These are phyloP conservation scores for Cubamyces sp. DNA, from an alignment of 768 basidiomycete species.

Conservation along the genomic window DNA sequence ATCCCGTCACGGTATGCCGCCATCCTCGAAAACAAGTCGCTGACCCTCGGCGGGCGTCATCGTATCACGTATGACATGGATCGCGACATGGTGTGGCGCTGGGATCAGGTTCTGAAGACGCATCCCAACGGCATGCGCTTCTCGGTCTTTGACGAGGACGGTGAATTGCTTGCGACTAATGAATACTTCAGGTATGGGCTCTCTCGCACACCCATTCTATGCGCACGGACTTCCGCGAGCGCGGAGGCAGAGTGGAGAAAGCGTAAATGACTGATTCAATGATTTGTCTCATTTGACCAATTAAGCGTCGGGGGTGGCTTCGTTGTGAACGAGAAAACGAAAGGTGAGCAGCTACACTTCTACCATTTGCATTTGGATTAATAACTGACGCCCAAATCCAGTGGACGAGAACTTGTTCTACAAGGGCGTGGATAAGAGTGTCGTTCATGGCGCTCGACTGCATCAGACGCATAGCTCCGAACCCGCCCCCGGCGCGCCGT, in stretches of 20 bases:
- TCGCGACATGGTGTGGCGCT: constrained; percentile 91
- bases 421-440: constrained; percentile 83
- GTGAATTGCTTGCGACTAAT: constrained; percentile 89
- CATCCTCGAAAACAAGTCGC: constrained; percentile 65
- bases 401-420: constrained; percentile 96
- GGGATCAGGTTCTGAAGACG: constrained; percentile 86
- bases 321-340: constrained; percentile 93
- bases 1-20: constrained; percentile 75
- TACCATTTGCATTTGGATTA: neutral
- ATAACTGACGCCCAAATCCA: constrained; percentile 29
- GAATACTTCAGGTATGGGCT: constrained; percentile 77
- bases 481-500: constrained; percentile 19
- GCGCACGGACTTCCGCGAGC: neutral
- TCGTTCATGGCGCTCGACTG: constrained; percentile 79
- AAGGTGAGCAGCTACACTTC: constrained; percentile 51
- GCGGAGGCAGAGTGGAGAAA: constrained; percentile 9
- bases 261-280: constrained; percentile 7
- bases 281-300: neutral
- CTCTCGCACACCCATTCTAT: neutral
- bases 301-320: constrained; percentile 88
- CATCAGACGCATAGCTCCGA: constrained; percentile 58
- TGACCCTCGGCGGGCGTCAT: constrained; percentile 74
- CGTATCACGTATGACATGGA: constrained; percentile 87
- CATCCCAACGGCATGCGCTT: constrained; percentile 96
- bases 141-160: constrained; percentile 78